These are phyloP conservation scores for Exophiala bonariae DNA, from an alignment of 2,329 filamentous ascomycete species.

Conservation along the genomic window DNA sequence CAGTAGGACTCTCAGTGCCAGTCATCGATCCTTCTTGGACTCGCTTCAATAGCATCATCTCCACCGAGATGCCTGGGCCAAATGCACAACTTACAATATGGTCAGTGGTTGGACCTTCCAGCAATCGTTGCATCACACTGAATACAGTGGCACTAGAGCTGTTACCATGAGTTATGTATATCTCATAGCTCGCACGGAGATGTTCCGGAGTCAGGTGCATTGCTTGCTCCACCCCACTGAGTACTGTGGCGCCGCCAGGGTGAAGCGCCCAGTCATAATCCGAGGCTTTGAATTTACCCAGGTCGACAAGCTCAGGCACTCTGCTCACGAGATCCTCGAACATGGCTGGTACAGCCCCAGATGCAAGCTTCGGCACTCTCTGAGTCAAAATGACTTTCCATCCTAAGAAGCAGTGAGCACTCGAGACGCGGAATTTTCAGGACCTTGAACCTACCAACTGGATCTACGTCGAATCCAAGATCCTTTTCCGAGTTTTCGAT, in stretches of 20 bases:
- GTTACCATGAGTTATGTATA: conserved; percentile 69
- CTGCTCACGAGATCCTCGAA: conserved; percentile 57
- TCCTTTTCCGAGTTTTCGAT: conserved; percentile 63
- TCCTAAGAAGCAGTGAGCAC: conserved; percentile 35
- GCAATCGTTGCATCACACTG: conserved; percentile 63
- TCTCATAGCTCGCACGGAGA: conserved; percentile 68
- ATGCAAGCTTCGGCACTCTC: conserved; percentile 59
- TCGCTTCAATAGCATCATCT: conserved; percentile 63
- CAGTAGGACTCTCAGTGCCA: conserved; percentile 26
- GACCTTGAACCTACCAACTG: conserved; percentile 48
- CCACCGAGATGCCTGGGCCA: conserved; percentile 67
- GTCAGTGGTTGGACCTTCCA: conserved; percentile 42
- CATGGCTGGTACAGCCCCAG: conserved; percentile 51
- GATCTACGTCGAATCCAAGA: conserved; percentile 66
- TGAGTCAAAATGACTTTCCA: conserved; percentile 69
- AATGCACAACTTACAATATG: conserved; percentile 69
- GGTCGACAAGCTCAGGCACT: conserved; percentile 37
- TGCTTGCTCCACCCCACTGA: conserved; percentile 61
- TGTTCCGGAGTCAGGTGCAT: conserved; percentile 61
- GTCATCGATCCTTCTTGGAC: conserved; percentile 8
- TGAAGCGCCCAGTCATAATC: conserved; percentile 75
- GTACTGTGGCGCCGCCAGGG: conserved; percentile 66
- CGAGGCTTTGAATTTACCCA: conserved; percentile 43
- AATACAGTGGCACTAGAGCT: conserved; percentile 68
- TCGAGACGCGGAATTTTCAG: no score